A percentile compares a stretch with the other conserved stretches of the same genome.
phyloP scores from a whole-genome alignment of 1,139 yeast species.

The Geotrichum reessii region DNA sequence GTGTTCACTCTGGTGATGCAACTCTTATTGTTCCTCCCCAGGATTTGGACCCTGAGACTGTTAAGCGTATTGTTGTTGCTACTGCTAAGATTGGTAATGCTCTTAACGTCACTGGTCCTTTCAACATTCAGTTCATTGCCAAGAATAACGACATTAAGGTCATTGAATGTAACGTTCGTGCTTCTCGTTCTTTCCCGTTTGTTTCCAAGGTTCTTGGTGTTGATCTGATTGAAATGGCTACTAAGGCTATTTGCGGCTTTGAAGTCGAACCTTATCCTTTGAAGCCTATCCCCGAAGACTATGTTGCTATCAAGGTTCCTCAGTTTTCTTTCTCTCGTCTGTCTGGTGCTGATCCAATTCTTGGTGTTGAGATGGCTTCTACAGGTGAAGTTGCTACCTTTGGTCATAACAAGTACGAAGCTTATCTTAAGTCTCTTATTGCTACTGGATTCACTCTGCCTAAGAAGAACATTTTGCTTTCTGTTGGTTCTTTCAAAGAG shows the following conservation, averaged over 20 bases:
- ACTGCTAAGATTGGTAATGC: constrained; percentile 96
- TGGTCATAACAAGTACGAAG: constrained; percentile 94
- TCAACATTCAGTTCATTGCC: constrained; percentile 96
- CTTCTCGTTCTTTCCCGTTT: constrained; percentile 97
- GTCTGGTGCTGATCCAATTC: constrained; percentile 97
- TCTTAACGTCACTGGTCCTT: constrained; percentile 95
- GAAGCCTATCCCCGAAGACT: constrained; percentile 81
- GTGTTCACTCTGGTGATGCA: constrained; percentile 98
- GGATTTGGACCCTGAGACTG: constrained; percentile 88
- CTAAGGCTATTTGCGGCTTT: constrained; percentile 88
- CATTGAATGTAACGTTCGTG: constrained; percentile 96
- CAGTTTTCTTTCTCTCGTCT: constrained; percentile 96
- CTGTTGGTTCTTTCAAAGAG: constrained; percentile 97
- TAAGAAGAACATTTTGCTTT: constrained; percentile 86
- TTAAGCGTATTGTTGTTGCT: constrained; percentile 83
- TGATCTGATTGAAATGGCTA: constrained; percentile 94
- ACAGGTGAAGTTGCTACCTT: constrained; percentile 99
- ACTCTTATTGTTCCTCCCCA: constrained; percentile 94
- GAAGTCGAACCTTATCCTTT: constrained; percentile 88
- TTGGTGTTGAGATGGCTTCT: constrained; percentile 99
- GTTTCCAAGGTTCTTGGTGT: constrained; percentile 97
- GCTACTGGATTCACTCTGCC: constrained; percentile 95
- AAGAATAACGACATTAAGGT: constrained; percentile 58
- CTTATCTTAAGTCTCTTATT: constrained; percentile 86
- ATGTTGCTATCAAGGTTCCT: constrained; percentile 96